Evolutionary conservation across 495 filamentous ascomycete species (phyloP), one percentile per base, ranked within the genome.

Genomic region (Geopyxis carbonaria): DNA sequence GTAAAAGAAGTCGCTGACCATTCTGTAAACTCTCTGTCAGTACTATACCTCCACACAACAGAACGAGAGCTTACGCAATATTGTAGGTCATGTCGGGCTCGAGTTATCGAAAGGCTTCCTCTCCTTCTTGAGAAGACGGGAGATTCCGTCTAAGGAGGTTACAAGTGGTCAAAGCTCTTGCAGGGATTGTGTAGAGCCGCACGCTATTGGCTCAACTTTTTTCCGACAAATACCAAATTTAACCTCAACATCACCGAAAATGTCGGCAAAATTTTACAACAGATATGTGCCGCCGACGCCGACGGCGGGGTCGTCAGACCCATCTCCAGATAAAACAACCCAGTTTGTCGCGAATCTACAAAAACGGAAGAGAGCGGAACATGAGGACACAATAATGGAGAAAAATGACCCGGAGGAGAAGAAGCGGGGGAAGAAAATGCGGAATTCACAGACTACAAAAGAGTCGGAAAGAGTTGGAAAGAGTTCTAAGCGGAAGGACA

Each of bases 1-100:
- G 53, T 87, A 97, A 72, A 97, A 97, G 70, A 87, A 94, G 65
- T 97, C 89, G 68, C 87, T 85, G 66, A 92, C 78, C 89, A 97
- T 95, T 32, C 74, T 78, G 40, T 27, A 8, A 20, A 31, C 18
- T 25, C 8, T 29, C 38, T 27, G 52, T 57, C 33, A 54, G 49
- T n/a, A n/a, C 24, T 47, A 11, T 14, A 29, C 30, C 1, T 15
- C n/a, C 14, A 22, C 13, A 9, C 7, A 30, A 27, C 10, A n/a
- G 24, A 16, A 20, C 6, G 14, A 46, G 28, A 25, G 32, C 73
- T 57, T 58, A 77, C 74, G 77, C 77, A 59, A 82, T 82, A 48
- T 80, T 82, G 62, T 76, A 75, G 36, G 70, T 64, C 72, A 76
- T 76, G 6, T 46, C 66, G 52, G 25, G 20, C 14, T n/a, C n/a